A percentile compares a stretch with the other conserved stretches of the same genome.
These are phyloP conservation scores for Amanita jacksonii DNA, from an alignment of 768 basidiomycete species.

Conservation along the genomic window DNA sequence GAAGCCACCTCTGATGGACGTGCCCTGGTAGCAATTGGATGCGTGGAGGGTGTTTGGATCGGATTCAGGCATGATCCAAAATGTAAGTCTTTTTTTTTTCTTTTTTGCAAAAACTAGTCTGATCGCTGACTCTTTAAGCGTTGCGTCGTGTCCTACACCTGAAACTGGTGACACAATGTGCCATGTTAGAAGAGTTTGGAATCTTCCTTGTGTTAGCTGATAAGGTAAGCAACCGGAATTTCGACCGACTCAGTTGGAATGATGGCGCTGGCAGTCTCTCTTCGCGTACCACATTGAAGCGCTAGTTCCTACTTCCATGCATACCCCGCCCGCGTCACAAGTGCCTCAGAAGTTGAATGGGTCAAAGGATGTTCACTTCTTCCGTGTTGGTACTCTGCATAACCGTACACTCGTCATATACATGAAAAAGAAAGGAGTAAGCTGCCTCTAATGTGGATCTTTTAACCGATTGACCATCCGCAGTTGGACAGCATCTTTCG, in stretches of 20 bases:
- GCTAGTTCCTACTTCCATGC: slow-evolving; percentile 79
- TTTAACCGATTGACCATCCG: neutral
- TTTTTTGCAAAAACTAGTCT: slow-evolving; percentile 4
- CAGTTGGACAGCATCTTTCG: slow-evolving; percentile 89
- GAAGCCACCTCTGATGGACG: slow-evolving; percentile 78
- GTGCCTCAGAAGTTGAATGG: slow-evolving; percentile 87
- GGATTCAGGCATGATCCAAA: slow-evolving; percentile 81
- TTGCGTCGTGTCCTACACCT: slow-evolving; percentile 89
- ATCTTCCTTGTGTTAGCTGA: slow-evolving; percentile 93
- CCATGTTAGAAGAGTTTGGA: slow-evolving; percentile 94
- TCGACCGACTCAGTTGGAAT: slow-evolving; percentile 33
- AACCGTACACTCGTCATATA: slow-evolving; percentile 88
- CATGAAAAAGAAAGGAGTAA: slow-evolving; percentile 88
- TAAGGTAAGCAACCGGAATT: slow-evolving; percentile 59
- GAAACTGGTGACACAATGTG: slow-evolving; percentile 87
- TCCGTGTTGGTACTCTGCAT: slow-evolving; percentile 82
- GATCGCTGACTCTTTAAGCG: slow-evolving; percentile 39
- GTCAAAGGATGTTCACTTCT: slow-evolving; percentile 89
- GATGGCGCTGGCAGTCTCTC: slow-evolving; percentile 44
- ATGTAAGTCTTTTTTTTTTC: slow-evolving; percentile 38
- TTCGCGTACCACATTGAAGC: slow-evolving; percentile 96
- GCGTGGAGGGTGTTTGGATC: slow-evolving; percentile 92
- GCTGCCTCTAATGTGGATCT: slow-evolving; percentile 7
- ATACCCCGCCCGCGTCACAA: slow-evolving; percentile 56
- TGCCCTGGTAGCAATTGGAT: slow-evolving; percentile 79